These are phyloP conservation scores for Fusarium heterosporum DNA, from an alignment of 2,329 filamentous ascomycete species.

Conservation along the genomic window DNA sequence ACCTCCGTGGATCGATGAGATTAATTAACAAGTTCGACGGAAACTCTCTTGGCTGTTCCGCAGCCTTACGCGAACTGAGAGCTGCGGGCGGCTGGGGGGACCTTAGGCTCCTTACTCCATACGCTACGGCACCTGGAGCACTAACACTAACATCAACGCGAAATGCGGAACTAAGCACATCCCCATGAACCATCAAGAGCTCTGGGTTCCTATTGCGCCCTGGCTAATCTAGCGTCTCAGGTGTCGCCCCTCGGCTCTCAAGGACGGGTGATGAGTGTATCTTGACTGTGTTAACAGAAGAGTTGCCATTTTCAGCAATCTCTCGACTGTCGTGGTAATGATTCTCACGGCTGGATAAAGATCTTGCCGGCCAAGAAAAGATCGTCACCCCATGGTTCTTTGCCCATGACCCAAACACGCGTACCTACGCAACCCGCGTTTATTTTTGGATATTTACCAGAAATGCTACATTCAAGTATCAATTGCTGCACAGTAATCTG, in stretches of 20 bases:
- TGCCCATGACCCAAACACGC: slow-evolving; percentile 3
- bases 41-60: slow-evolving; percentile 6
- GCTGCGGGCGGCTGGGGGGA: slow-evolving; percentile 14
- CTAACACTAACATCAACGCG: slow-evolving; percentile 26
- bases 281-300: slow-evolving; percentile 3
- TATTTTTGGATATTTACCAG: not conserved
- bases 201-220: slow-evolving; percentile 15
- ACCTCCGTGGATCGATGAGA: not conserved
- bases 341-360: not conserved
- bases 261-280: slow-evolving; percentile 17
- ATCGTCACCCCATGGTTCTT: slow-evolving; percentile 8
- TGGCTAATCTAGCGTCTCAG: slow-evolving; percentile 28
- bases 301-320: slow-evolving; percentile 11
- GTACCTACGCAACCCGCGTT: not conserved
- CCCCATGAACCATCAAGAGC: slow-evolving; percentile 24
- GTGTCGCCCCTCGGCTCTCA: slow-evolving; percentile 30
- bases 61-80: slow-evolving; percentile 13
- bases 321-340: not conserved
- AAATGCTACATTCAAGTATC: slow-evolving; percentile 1
- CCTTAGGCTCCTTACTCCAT: not conserved
- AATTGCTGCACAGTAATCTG: not conserved
- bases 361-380: slow-evolving; percentile 18
- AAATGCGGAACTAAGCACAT: slow-evolving; percentile 20
- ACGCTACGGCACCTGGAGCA: slow-evolving; percentile 2
- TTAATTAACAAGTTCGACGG: not conserved